These are phyloP conservation scores for Plasmodium chabaudi DNA, from an alignment of 169 alveolate genomes.

Conservation along the genomic window DNA sequence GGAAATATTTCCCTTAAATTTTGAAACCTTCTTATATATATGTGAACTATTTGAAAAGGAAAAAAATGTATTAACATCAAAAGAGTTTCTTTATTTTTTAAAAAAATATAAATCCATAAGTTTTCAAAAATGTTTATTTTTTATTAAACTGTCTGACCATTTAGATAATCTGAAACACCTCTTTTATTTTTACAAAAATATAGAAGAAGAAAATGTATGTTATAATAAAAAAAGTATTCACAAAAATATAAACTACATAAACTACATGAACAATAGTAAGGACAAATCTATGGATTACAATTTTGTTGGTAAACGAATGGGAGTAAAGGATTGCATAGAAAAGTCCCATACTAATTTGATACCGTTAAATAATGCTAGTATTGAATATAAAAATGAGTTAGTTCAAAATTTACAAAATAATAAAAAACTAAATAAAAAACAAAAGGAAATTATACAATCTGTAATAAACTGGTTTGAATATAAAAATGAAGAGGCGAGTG, in stretches of 20 bases:
- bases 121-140: conserved; percentile 35
- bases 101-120: conserved; percentile 9
- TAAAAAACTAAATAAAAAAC: conserved; percentile 23
- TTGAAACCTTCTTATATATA: conserved; percentile 32
- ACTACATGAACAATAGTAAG: neutral
- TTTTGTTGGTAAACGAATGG: conserved; percentile 3
- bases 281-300: neutral
- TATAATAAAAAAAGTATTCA: neutral
- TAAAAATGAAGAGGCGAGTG: neutral
- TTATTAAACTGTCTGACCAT: conserved; percentile 16
- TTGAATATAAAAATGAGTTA: neutral
- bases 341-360: neutral
- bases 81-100: conserved; percentile 18
- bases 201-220: neutral
- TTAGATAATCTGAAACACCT: conserved; percentile 32
- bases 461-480: conserved; percentile 28
- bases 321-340: neutral
- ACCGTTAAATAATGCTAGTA: conserved; percentile 10
- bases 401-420: neutral
- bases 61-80: conserved; percentile 11
- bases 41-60: conserved; percentile 19
- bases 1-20: conserved; percentile 47
- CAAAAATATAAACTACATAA: neutral
- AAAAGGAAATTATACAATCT: conserved; percentile 15
- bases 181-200: conserved; percentile 23